Conservation (phyloP, 2,329 filamentous ascomycete genomes). For the Aureobasidium sp. region DNA sequence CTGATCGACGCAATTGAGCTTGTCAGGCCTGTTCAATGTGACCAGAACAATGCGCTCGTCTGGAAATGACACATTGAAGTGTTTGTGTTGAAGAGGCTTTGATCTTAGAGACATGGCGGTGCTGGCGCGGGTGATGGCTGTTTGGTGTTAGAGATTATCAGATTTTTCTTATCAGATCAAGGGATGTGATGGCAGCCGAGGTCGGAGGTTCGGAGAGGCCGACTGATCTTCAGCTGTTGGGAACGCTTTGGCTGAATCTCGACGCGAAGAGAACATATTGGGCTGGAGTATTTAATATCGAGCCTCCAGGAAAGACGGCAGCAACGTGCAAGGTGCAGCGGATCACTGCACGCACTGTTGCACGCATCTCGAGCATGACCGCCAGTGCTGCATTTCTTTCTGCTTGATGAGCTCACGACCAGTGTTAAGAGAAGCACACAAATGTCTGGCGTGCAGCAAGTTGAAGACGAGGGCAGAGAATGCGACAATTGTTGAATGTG, state of each 20-base stretch:
- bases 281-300: not conserved
- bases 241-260: not conserved
- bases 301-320: not conserved
- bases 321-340: not conserved
- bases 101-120: not conserved
- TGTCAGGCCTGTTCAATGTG: conserved; percentile 27
- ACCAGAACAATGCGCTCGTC: conserved; percentile 42
- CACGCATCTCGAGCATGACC: not conserved
- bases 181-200: not conserved
- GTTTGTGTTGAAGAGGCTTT: not conserved
- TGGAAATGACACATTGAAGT: conserved; percentile 35
- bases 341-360: not conserved
- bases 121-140: not conserved
- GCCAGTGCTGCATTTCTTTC: not conserved
- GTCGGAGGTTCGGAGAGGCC: not conserved
- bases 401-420: not conserved
- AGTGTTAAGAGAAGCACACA: not conserved
- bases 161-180: not conserved
- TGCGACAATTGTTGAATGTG: not conserved
- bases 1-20: conserved; percentile 14
- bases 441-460: not conserved
- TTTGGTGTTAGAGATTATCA: not conserved
- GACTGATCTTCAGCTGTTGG: not conserved
- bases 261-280: not conserved
- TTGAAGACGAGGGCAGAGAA: not conserved